These are phyloP conservation scores for Cadophora sp. DNA, from an alignment of 2,329 filamentous ascomycete genomes.

Conservation along the genomic window DNA sequence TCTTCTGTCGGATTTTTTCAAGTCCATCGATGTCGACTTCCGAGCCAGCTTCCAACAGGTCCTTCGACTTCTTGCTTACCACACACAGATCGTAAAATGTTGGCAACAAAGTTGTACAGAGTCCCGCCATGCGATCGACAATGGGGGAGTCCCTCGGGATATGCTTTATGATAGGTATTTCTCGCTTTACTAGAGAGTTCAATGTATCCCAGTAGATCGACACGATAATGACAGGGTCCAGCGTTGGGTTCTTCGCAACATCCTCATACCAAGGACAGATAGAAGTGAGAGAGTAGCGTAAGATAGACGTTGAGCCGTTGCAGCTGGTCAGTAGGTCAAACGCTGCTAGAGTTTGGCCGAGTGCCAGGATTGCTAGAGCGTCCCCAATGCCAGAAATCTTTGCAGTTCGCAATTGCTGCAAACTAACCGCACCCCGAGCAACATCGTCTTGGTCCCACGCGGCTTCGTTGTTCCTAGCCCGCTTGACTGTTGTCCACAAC, in stretches of 20 bases:
- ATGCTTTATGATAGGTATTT: not conserved
- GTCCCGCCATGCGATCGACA: slow-evolving; percentile 11
- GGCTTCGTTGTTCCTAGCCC: slow-evolving; percentile 4
- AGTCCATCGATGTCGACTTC: not conserved
- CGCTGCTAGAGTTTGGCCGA: slow-evolving; percentile 3
- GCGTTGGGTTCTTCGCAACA: not conserved
- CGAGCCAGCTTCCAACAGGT: too few relatives aligned
- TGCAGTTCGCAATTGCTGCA: slow-evolving; percentile 6
- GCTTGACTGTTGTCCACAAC: slow-evolving; percentile 8
- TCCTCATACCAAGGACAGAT: slow-evolving; percentile 6
- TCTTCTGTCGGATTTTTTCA: not conserved
- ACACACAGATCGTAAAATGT: slow-evolving; percentile 2
- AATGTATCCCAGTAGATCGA: slow-evolving; percentile 9
- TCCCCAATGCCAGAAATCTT: not conserved
- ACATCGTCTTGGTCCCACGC: slow-evolving; percentile 8
- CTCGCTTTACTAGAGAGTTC: not conserved
- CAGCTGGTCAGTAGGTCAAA: slow-evolving; percentile 11
- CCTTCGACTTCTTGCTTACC: not conserved
- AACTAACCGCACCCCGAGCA: slow-evolving; percentile 1
- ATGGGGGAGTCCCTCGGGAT: not conserved
- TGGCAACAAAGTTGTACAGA: not conserved
- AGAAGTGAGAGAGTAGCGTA: slow-evolving; percentile 1
- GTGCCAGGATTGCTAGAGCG: not conserved
- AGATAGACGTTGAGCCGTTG: slow-evolving; percentile 7
- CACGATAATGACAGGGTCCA: slow-evolving; percentile 7